Evolutionary conservation across 1,139 yeast species (phyloP).

Genomic region (Diutina mesorugosa): DNA sequence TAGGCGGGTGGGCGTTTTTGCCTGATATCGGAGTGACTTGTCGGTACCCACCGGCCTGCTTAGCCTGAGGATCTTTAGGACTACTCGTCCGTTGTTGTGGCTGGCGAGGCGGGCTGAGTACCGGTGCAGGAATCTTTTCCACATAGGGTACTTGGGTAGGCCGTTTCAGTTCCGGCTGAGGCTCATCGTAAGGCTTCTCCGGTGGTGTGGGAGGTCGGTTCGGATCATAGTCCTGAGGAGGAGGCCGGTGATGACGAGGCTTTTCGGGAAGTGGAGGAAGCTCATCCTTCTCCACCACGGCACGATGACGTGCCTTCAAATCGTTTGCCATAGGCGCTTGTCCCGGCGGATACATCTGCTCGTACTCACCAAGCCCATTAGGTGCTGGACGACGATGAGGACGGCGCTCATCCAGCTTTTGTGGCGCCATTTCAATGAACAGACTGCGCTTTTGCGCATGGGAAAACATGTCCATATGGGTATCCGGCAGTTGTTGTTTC

Average conservation of each 20-base stretch:
- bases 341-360: background rate
- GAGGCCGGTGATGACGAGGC: background rate
- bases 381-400: background rate
- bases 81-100: conserved; percentile 4
- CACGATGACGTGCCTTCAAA: background rate
- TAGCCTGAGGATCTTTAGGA: background rate
- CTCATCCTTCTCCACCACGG: background rate
- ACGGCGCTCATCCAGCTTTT: background rate
- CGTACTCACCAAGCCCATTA: background rate
- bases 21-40: background rate
- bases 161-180: conserved; percentile 4
- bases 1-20: background rate
- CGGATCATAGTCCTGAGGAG: background rate
- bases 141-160: conserved; percentile 8
- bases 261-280: conserved; percentile 3
- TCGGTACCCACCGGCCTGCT: background rate
- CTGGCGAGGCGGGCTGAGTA: conserved; percentile 4
- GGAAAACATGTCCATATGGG: background rate
- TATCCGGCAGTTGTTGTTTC: background rate
- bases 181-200: conserved; percentile 1
- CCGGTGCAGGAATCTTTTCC: conserved; percentile 4
- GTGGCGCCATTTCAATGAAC: background rate
- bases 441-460: background rate
- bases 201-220: background rate
- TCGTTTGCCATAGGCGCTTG: background rate